Evolutionary conservation across 2,329 filamentous ascomycete species (phyloP).

Genomic region (Stachybotrys chlorohalonatus): DNA sequence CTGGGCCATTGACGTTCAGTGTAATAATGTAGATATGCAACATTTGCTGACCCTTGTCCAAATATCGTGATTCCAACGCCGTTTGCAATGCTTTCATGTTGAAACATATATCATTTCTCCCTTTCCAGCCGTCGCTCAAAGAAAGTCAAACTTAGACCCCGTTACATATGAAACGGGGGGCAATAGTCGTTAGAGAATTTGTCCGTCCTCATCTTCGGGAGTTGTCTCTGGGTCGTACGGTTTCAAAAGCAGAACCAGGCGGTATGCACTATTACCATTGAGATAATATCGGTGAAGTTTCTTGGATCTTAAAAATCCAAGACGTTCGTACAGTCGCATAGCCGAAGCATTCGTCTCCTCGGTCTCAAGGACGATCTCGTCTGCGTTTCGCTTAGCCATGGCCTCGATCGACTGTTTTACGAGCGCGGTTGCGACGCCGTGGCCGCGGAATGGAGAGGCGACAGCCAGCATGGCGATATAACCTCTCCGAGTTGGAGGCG

Average conservation of each 20-base stretch:
- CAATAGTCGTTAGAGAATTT: slow-evolving; percentile 5
- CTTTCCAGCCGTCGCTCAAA: neutral
- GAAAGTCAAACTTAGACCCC: neutral
- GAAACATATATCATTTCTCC: neutral
- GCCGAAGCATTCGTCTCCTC: slow-evolving; percentile 87
- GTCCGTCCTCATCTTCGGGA: slow-evolving; percentile 24
- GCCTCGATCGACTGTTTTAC: slow-evolving; percentile 87
- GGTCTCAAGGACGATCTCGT: slow-evolving; percentile 93
- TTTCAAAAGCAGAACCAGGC: slow-evolving; percentile 75
- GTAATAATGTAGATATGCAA: neutral
- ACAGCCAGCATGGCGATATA: slow-evolving; percentile 99
- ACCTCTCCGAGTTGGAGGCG: slow-evolving; percentile 63
- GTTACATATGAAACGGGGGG: neutral
- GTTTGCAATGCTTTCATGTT: neutral
- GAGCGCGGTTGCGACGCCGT: slow-evolving; percentile 79
- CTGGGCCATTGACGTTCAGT: neutral
- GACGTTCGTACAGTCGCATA: slow-evolving; percentile 83
- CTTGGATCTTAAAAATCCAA: slow-evolving; percentile 89
- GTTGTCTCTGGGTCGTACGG: slow-evolving; percentile 30
- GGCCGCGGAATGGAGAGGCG: slow-evolving; percentile 65
- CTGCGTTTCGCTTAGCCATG: slow-evolving; percentile 76
- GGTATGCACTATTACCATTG: slow-evolving; percentile 91
- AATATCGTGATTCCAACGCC: neutral
- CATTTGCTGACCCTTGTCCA: neutral
- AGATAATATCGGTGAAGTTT: slow-evolving; percentile 91